These are phyloP conservation scores for Malassezia globosa DNA, from an alignment of 1,284 basidiomycete species.

Conservation along the genomic window DNA sequence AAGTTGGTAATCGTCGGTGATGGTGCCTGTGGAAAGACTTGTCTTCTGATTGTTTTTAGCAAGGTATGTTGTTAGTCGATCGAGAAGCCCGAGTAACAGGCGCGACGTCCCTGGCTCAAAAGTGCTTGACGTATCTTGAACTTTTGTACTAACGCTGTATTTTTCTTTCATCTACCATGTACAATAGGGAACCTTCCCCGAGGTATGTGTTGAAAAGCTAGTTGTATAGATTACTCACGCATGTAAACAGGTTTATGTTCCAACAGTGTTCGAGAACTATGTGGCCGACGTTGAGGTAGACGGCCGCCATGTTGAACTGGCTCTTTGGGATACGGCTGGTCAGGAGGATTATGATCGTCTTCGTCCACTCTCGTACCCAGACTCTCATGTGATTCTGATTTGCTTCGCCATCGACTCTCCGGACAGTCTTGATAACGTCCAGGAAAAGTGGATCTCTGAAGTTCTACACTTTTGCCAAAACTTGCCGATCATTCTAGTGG, in stretches of 20 bases:
- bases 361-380: slow-evolving; percentile 64
- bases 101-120: no score
- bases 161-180: not conserved
- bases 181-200: slow-evolving; percentile 70
- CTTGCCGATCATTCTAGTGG: slow-evolving; percentile 77
- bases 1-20: slow-evolving; percentile 46
- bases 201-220: slow-evolving; percentile 53
- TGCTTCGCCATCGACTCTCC: slow-evolving; percentile 87
- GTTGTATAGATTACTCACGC: not conserved
- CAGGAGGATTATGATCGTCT: slow-evolving; percentile 61
- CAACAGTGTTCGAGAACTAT: slow-evolving; percentile 83
- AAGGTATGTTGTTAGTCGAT: slow-evolving; percentile 51
- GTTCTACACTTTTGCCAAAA: slow-evolving; percentile 83
- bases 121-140: no score
- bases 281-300: slow-evolving; percentile 81
- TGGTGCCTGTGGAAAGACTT: slow-evolving; percentile 67
- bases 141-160: slow-evolving; percentile 12
- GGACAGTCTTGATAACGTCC: slow-evolving; percentile 83
- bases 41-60: slow-evolving; percentile 70
- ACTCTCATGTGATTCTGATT: slow-evolving; percentile 84
- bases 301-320: slow-evolving; percentile 79
- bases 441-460: slow-evolving; percentile 94
- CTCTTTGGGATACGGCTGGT: slow-evolving; percentile 89
- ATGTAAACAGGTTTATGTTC: slow-evolving; percentile 64
- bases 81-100: no score